Evolutionary conservation across 2,329 filamentous ascomycete genomes (phyloP), one percentile per base, ranked within the genome.

Genomic region (Helicocarpus griseus): DNA sequence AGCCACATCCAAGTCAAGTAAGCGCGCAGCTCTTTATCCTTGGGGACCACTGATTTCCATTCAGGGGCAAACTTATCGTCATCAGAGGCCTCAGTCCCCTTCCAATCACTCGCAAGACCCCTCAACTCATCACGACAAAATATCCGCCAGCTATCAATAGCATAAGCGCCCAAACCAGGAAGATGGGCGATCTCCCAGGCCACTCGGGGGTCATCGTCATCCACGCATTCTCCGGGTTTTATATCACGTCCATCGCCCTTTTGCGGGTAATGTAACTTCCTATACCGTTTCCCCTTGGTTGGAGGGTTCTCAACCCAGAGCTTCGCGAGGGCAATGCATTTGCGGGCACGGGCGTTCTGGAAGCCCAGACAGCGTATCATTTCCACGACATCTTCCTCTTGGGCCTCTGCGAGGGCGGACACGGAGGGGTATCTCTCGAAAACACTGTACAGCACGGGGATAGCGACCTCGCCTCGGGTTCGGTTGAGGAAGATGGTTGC

Each of bases 1-100:
- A 93, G 79, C 89, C 90, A 95, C 81, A 89, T 87, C 89, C 90
- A 96, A 36, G 85, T 78, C 61, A 96, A 68, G 69, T 83, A 95
- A 0, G 88, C 89, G 40, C 87, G 77, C n/a, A 96, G 72, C 67
- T 96, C 90, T 69, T 95, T 96, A 67, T 96, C 90, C 40, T 76
- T 71, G 0, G 90, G 89, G 46, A 86, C 64, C 1, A 95, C 89
- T 2, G 87, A 79, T 77, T 89, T 93, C 90, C 90, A 96, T 67
- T 96, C 90, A 0, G 89, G 87, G 60, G 89, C 83, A 63, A 90
- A 89, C 8, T 60, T 43, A 28, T 64, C 62, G 54, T 60, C 44
- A 28, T 64, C 62, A 54, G 61, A 70, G 57, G 60, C 70, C 57
- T 58, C 78, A 63, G 60, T 73, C 1, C 85, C 86, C 60, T 81